Base-by-base conservation (phyloP, 2,329 filamentous ascomycete genomes). In the Aspergillus felis region DNA sequence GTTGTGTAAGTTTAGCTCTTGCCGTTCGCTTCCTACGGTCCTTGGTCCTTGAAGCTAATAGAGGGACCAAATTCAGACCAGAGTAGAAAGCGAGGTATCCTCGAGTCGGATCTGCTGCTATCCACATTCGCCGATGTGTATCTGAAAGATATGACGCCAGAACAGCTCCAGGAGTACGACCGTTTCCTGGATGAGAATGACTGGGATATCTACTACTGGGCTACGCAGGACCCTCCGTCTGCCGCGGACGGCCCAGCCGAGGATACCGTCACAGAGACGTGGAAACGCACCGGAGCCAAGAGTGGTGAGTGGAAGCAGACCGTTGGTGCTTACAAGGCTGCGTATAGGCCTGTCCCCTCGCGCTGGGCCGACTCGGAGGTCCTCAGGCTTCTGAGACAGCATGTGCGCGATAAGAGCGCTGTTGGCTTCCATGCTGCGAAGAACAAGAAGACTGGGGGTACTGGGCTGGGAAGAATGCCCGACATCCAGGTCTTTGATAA, bases 161-260 rank as follows among this genome's bases (percentile, higher is more conserved):
- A 81, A 52, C 89, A 95, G 71, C 86, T 97, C 66, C 77, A 84
- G 66, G 85, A 96, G 76, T 97, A 94, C 79, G 93, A 97, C 74
- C 80, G 83, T 28, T 95, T 99, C 80, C 86, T 99, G 56, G 94
- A 99, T 76, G 94, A 99, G 79, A 99, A 99, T 76, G 94, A 99
- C 79, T 99, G 94, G 94, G 94, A 99, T 74, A 97, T 99, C 61
- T 99, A 99, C 82, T 99, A 99, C 82, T 99, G 94, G 94, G 91
- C 90, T 3, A 99, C 94, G 17, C 94, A 99, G 76, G 87, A 91
- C 66, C 82, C 87, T 5, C 70, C 71, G 0, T 81, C 82, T 4
- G 82, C 85, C 63, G 81, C 82, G 58, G 76, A 78, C 28, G 57
- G 66, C 25, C 68, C 67, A 51, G 59, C 65, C 3, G 64, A 71